phyloP scores from a whole-genome alignment of 768 basidiomycete genomes.

The Pisolithus marmoratus region DNA sequence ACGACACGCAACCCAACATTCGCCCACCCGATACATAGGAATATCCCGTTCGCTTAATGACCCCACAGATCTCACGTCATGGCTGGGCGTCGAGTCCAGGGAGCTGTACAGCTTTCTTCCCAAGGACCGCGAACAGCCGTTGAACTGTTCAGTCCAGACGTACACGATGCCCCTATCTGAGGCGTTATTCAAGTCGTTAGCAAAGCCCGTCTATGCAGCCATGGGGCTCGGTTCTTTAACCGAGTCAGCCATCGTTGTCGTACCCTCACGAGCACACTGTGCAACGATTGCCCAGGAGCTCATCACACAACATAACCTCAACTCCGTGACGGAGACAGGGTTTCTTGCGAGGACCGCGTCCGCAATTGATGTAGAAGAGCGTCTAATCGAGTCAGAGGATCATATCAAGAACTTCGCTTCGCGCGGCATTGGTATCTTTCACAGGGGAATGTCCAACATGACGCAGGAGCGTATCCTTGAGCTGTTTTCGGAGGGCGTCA shows the following conservation, averaged over 20 bases:
- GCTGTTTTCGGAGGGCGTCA: conserved; percentile 72
- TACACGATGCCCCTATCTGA: conserved; percentile 86
- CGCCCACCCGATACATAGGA: conserved; percentile 69
- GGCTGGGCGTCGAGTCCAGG: conserved; percentile 67
- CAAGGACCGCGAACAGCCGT: conserved; percentile 73
- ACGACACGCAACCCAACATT: conserved; percentile 55
- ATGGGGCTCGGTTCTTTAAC: conserved; percentile 43
- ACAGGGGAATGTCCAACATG: conserved; percentile 57
- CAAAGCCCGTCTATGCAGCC: conserved; percentile 81
- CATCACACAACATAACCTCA: conserved; percentile 80
- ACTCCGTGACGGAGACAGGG: conserved; percentile 61
- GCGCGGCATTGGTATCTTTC: conserved; percentile 85
- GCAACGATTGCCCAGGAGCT: conserved; percentile 70
- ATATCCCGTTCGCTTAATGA: conserved; percentile 77
- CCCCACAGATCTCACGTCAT: conserved; percentile 71
- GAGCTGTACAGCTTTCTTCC: conserved; percentile 76
- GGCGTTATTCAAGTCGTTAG: conserved; percentile 85
- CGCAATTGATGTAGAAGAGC: conserved; percentile 52
- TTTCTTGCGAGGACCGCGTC: conserved; percentile 53
- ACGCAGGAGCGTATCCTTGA: conserved; percentile 75
- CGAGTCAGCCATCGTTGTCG: conserved; percentile 72
- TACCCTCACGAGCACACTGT: conserved; percentile 81
- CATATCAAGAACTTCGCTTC: conserved; percentile 64
- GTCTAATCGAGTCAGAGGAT: conserved; percentile 57
- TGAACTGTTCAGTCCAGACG: conserved; percentile 61